Conservation (phyloP, 805 yeast genomes). For the Candida ulmi region DNA sequence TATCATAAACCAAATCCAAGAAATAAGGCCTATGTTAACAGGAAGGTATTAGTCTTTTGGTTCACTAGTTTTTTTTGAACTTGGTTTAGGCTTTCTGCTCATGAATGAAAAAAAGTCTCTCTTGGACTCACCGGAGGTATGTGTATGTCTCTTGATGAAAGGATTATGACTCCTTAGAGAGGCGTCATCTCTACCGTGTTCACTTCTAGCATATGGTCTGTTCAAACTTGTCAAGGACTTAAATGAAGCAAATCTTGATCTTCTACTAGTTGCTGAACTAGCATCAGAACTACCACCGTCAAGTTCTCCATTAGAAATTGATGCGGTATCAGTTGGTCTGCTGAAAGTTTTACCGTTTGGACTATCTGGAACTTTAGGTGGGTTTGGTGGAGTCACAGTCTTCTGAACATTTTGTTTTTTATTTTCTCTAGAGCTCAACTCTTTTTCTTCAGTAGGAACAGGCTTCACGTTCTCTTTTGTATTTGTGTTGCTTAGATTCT, state of each 20-base stretch:
- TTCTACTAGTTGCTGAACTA: slow-evolving; percentile 2
- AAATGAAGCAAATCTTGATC: slow-evolving; percentile 6
- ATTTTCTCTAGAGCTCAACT: neutral
- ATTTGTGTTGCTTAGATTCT: neutral
- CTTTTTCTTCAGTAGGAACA: no score
- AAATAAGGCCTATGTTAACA: no score
- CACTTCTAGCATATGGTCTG: neutral
- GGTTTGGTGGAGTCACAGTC: neutral
- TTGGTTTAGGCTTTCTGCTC: neutral
- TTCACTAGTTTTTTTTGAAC: no score
- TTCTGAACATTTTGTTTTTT: neutral
- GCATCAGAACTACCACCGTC: neutral
- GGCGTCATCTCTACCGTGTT: no score
- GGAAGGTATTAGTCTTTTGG: no score
- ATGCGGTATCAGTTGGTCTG: no score
- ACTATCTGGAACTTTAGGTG: neutral
- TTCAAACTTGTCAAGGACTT: slow-evolving; percentile 5
- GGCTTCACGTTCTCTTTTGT: neutral
- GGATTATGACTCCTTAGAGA: neutral
- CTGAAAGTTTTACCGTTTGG: no score
- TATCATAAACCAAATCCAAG: no score
- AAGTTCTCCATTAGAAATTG: no score
- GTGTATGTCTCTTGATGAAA: neutral
- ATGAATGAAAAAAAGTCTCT: neutral
- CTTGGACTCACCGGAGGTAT: neutral